These are phyloP conservation scores for Talaromyces sp. DNA, from an alignment of 2,329 filamentous ascomycete genomes.

Conservation along the genomic window DNA sequence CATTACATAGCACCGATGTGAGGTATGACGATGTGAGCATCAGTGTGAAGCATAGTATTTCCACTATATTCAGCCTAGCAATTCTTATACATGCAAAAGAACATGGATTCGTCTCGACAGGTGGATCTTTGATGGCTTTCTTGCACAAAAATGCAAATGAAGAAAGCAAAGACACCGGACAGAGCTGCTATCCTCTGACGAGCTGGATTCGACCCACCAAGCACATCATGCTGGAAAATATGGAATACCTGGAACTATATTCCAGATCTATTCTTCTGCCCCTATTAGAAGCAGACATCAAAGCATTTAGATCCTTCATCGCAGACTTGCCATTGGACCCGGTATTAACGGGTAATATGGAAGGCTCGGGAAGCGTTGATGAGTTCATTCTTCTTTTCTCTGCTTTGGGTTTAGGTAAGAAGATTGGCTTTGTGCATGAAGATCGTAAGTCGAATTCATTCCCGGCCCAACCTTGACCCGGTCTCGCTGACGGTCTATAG, in stretches of 20 bases:
- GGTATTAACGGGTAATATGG: slow-evolving; percentile 46
- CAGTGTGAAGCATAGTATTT: slow-evolving; percentile 23
- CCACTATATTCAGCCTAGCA: slow-evolving; percentile 32
- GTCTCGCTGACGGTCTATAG: slow-evolving; percentile 23
- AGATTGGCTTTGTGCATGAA: slow-evolving; percentile 66
- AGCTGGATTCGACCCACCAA: slow-evolving; percentile 39
- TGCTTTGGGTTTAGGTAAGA: slow-evolving; percentile 69
- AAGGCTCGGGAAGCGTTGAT: slow-evolving; percentile 46
- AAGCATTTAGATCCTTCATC: slow-evolving; percentile 51
- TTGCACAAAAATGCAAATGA: slow-evolving; percentile 29
- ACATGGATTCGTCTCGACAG: slow-evolving; percentile 29
- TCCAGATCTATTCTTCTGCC: slow-evolving; percentile 37
- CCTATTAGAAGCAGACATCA: slow-evolving; percentile 33
- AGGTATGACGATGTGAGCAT: slow-evolving; percentile 19
- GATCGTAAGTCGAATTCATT: slow-evolving; percentile 49
- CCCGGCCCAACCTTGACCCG: not conserved
- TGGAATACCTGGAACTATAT: slow-evolving; percentile 34
- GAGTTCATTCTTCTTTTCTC: slow-evolving; percentile 62
- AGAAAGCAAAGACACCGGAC: not conserved
- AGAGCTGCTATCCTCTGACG: slow-evolving; percentile 21
- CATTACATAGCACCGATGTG: slow-evolving; percentile 19
- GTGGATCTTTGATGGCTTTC: slow-evolving; percentile 28
- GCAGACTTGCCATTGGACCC: slow-evolving; percentile 53
- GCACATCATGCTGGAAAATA: slow-evolving; percentile 35
- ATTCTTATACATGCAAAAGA: slow-evolving; percentile 33